Conservation (phyloP, 2,329 filamentous ascomycete species). For the Monosporascus cannonballus region DNA sequence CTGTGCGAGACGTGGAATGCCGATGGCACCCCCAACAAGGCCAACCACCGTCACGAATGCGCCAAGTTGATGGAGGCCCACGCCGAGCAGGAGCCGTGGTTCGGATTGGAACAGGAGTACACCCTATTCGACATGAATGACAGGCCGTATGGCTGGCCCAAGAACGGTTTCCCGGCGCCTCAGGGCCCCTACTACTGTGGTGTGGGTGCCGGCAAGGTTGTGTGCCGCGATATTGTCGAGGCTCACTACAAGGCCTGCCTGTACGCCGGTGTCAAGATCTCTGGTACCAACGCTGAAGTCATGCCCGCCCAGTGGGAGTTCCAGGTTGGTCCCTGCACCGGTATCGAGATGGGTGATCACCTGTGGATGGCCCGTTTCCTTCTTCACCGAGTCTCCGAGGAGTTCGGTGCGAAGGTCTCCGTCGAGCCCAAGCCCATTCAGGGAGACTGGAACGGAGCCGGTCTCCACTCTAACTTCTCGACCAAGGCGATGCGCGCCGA, state of each 20-base stretch:
- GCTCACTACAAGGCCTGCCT: slow-evolving; percentile 80
- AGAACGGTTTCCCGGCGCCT: slow-evolving; percentile 81
- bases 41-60: slow-evolving; percentile 93
- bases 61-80: slow-evolving; percentile 85
- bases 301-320: slow-evolving; percentile 98
- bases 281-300: slow-evolving; percentile 97
- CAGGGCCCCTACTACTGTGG: slow-evolving; percentile 97
- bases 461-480: slow-evolving; percentile 82
- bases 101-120: slow-evolving; percentile 97
- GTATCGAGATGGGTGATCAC: slow-evolving; percentile 90
- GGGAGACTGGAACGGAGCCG: slow-evolving; percentile 93
- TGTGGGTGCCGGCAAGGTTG: slow-evolving; percentile 95
- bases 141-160: slow-evolving; percentile 83
- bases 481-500: slow-evolving; percentile 82
- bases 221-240: slow-evolving; percentile 96
- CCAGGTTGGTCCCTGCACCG: slow-evolving; percentile 86
- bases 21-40: slow-evolving; percentile 95
- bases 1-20: slow-evolving; percentile 91
- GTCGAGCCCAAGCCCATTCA: slow-evolving; percentile 93
- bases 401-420: slow-evolving; percentile 93
- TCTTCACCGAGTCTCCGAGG: slow-evolving; percentile 86
- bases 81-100: slow-evolving; percentile 83
- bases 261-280: slow-evolving; percentile 87
- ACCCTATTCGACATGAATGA: slow-evolving; percentile 81
- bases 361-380: slow-evolving; percentile 92